Percentiles rank a stretch among this genome's conserved stretches.
Evolutionary conservation across 768 basidiomycete genomes (phyloP).

Genomic region (Auriscalpium orientale): DNA sequence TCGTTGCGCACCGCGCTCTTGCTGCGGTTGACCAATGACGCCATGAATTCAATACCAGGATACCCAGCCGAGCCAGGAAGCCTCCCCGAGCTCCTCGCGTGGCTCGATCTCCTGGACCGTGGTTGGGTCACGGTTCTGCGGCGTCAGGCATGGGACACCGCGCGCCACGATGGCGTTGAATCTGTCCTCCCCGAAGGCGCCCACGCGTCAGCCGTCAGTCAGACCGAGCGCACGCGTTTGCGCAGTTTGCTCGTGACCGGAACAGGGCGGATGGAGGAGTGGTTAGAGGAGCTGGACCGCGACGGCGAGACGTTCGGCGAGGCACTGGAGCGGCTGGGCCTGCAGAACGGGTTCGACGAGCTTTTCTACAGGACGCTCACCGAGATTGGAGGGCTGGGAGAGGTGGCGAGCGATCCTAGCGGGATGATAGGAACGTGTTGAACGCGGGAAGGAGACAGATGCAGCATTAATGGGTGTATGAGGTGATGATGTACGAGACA

Average conservation of each 20-base stretch:
- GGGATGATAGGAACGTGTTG: conserved; percentile 3
- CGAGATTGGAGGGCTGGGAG: conserved; percentile 37
- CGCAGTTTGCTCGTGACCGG: conserved; percentile 58
- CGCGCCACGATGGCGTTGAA: conserved; percentile 31
- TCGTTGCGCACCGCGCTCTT: conserved; percentile 57
- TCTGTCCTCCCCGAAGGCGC: conserved; percentile 33
- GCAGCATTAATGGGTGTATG: not conserved
- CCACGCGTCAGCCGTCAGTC: conserved; percentile 40
- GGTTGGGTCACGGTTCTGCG: conserved; percentile 65
- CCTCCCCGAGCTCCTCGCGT: conserved; percentile 51
- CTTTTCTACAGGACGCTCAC: conserved; percentile 56
- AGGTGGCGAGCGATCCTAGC: not conserved
- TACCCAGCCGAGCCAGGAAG: conserved; percentile 41
- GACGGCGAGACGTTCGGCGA: conserved; percentile 20
- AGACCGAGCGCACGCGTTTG: conserved; percentile 68
- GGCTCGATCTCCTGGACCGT: conserved; percentile 66
- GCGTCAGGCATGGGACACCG: conserved; percentile 60
- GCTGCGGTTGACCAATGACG: conserved; percentile 66
- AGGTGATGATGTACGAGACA: not conserved
- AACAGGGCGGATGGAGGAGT: conserved; percentile 58
- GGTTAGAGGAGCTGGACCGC: conserved; percentile 37
- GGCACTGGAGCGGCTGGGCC: conserved; percentile 41
- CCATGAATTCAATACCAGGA: conserved; percentile 51
- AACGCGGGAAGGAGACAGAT: not conserved
- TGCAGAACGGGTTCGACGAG: conserved; percentile 57